Percentiles rank a stretch among this genome's conserved stretches.
phyloP scores from a whole-genome alignment of 495 filamentous ascomycete species.

The Diplogelasinospora grovesii region DNA sequence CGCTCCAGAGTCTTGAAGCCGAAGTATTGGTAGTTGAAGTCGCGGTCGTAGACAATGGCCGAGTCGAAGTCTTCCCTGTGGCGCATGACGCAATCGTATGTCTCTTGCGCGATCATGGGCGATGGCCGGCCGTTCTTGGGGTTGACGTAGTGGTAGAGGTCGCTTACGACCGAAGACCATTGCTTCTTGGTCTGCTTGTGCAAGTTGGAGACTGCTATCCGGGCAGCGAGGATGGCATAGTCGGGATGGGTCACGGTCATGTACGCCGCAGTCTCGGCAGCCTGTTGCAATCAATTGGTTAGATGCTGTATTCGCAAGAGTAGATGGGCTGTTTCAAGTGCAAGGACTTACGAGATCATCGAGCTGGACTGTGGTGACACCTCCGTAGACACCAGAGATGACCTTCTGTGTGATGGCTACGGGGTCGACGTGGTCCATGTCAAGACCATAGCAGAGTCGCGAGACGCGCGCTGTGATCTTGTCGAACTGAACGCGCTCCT shows the following conservation, averaged over 20 bases:
- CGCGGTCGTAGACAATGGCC: slow-evolving; percentile 96
- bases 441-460: slow-evolving; percentile 92
- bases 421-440: slow-evolving; percentile 93
- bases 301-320: not conserved
- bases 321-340: not conserved
- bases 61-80: slow-evolving; percentile 96
- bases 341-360: slow-evolving; percentile 78
- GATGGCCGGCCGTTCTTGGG: slow-evolving; percentile 79
- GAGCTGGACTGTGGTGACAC: slow-evolving; percentile 90
- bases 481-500: slow-evolving; percentile 99
- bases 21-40: slow-evolving; percentile 99
- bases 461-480: slow-evolving; percentile 99
- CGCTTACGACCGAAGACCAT: slow-evolving; percentile 86
- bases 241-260: slow-evolving; percentile 99
- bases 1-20: slow-evolving; percentile 99
- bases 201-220: slow-evolving; percentile 97
- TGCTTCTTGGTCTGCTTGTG: slow-evolving; percentile 99
- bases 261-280: slow-evolving; percentile 97
- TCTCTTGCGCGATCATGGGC: slow-evolving; percentile 88
- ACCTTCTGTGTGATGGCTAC: slow-evolving; percentile 98
- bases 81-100: slow-evolving; percentile 86
- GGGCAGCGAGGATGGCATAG: slow-evolving; percentile 96
- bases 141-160: slow-evolving; percentile 94
- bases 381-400: slow-evolving; percentile 98
- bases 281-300: slow-evolving; percentile 44